Conservation (phyloP, 306 rosid species). For the Lathyrus aphaca region DNA sequence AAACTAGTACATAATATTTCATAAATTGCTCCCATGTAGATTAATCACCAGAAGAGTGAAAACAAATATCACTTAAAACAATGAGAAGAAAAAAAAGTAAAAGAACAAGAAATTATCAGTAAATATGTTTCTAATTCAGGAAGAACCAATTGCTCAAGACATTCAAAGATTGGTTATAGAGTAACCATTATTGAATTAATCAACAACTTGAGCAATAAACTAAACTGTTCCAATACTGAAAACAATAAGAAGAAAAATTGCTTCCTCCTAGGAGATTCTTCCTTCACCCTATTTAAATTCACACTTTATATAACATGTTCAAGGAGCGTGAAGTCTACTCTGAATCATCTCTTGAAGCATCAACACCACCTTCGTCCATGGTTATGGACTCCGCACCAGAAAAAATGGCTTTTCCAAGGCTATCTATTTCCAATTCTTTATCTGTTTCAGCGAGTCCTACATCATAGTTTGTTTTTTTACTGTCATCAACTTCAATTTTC, state of each 20-base stretch:
- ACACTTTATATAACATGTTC: conserved; percentile 57
- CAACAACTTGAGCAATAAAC: conserved; percentile 34
- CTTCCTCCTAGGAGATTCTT: conserved; percentile 29
- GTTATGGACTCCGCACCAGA: conserved; percentile 70
- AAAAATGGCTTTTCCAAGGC: conserved; percentile 38
- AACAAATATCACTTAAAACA: background rate
- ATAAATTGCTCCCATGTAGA: conserved; percentile 19
- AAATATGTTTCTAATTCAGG: conserved; percentile 10
- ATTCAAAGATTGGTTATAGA: conserved; percentile 28
- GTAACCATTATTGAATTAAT: conserved; percentile 33
- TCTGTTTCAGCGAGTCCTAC: conserved; percentile 38
- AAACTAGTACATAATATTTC: background rate
- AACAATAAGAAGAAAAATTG: conserved; percentile 13
- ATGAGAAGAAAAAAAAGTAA: background rate
- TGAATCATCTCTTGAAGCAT: conserved; percentile 74
- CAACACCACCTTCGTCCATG: conserved; percentile 67
- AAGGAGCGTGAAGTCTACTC: conserved; percentile 65
- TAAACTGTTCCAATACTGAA: conserved; percentile 15
- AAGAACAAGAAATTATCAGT: background rate
- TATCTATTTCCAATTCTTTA: conserved; percentile 38
- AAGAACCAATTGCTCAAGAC: conserved; percentile 35
- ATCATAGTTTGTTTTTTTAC: conserved; percentile 36
- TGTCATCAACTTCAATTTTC: conserved; percentile 31
- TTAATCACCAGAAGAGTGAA: conserved; percentile 1
- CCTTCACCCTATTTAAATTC: conserved; percentile 33